These are phyloP conservation scores for Linnemannia elongata DNA, from an alignment of 192 early-diverging fungal genomes.

Conservation along the genomic window DNA sequence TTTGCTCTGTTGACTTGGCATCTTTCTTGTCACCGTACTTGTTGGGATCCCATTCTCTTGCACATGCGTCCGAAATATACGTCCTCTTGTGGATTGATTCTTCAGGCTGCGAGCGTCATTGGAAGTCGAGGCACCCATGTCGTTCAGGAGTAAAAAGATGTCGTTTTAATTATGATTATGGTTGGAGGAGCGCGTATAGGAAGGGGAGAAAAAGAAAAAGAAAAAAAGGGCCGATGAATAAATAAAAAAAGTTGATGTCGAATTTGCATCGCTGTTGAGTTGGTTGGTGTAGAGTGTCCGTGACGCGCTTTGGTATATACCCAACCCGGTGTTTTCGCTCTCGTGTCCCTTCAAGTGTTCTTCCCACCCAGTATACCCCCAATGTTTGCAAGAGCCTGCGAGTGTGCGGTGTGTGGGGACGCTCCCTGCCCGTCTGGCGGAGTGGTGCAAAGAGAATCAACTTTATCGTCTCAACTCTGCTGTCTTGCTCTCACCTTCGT, in stretches of 20 bases:
- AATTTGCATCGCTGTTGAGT: not conserved
- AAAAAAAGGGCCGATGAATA: constrained; percentile 2
- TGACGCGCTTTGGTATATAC: not conserved
- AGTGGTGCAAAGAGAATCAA: not conserved
- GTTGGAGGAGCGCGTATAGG: not conserved
- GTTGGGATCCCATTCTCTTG: constrained; percentile 6
- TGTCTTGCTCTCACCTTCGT: constrained; percentile 46
- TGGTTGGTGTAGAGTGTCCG: not conserved
- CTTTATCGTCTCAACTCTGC: constrained; percentile 24
- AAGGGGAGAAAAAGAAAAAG: not conserved
- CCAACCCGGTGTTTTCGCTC: not conserved
- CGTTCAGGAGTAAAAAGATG: not conserved
- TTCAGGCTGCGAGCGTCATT: constrained; percentile 1
- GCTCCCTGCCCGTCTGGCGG: not conserved
- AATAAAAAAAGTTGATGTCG: not conserved
- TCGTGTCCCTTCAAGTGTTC: not conserved
- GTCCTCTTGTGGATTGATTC: not conserved
- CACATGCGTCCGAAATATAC: not conserved
- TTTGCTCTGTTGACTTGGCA: not conserved
- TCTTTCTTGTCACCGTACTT: not conserved
- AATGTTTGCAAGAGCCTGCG: not conserved
- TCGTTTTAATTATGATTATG: constrained; percentile 8
- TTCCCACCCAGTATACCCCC: not conserved
- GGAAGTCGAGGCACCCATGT: not conserved
- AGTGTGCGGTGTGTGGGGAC: not conserved